These are phyloP conservation scores for Malassezia slooffiae DNA, from an alignment of 1,284 basidiomycete genomes.

Conservation along the genomic window DNA sequence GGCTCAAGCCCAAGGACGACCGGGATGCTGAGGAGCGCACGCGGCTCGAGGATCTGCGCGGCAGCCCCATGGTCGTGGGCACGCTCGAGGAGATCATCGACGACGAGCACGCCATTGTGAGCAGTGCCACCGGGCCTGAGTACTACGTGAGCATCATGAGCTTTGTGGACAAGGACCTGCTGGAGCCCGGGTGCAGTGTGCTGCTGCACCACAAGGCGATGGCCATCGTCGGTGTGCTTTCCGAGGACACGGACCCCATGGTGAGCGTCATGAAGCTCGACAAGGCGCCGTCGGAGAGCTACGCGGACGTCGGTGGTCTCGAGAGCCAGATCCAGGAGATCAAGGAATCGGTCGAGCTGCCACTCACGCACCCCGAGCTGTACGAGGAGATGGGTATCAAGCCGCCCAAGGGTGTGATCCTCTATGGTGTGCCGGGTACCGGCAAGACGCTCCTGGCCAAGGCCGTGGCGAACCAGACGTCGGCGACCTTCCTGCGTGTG, in stretches of 20 bases:
- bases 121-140: slow-evolving; percentile 85
- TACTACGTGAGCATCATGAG: slow-evolving; percentile 98
- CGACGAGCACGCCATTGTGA: slow-evolving; percentile 98
- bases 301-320: slow-evolving; percentile 94
- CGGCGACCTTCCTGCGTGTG: slow-evolving; percentile 92
- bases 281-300: slow-evolving; percentile 96
- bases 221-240: slow-evolving; percentile 84
- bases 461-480: slow-evolving; percentile 97
- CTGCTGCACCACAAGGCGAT: slow-evolving; percentile 93
- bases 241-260: slow-evolving; percentile 94
- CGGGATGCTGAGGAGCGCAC: slow-evolving; percentile 91
- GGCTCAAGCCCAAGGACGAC: slow-evolving; percentile 59
- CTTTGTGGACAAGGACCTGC: slow-evolving; percentile 94
- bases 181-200: slow-evolving; percentile 93
- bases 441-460: slow-evolving; percentile 97
- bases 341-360: slow-evolving; percentile 97
- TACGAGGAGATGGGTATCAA: slow-evolving; percentile 99
- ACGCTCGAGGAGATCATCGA: slow-evolving; percentile 98
- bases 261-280: slow-evolving; percentile 93
- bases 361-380: slow-evolving; percentile 91
- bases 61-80: slow-evolving; percentile 91
- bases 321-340: slow-evolving; percentile 97
- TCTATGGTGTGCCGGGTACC: slow-evolving; percentile 96
- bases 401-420: slow-evolving; percentile 96
- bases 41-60: slow-evolving; percentile 85